Conservation (phyloP, 2,329 filamentous ascomycete species). For the Xylariales sp. region DNA sequence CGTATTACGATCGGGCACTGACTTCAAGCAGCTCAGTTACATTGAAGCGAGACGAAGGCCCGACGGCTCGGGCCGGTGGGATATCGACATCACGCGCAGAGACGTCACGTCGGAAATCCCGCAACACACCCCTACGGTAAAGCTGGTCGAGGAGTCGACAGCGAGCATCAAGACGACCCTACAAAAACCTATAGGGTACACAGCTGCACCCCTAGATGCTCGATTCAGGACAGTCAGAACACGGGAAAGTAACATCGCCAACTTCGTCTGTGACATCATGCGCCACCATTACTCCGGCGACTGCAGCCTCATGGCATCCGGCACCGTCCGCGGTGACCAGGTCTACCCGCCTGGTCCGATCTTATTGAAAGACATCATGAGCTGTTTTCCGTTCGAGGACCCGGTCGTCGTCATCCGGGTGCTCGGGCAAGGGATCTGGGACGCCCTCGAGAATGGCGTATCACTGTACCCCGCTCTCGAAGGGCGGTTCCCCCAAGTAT, state of each 20-base stretch:
- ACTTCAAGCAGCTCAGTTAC: constrained; percentile 94
- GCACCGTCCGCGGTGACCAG: constrained; percentile 88
- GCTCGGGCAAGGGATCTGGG: constrained; percentile 76
- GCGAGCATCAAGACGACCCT: constrained; percentile 79
- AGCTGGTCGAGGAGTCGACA: constrained; percentile 76
- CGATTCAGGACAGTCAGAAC: constrained; percentile 85
- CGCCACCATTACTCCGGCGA: constrained; percentile 83
- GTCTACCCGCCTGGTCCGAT: constrained; percentile 86
- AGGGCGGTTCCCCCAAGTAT: constrained; percentile 87
- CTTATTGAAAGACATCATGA: constrained; percentile 82
- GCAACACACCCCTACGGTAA: constrained; percentile 69
- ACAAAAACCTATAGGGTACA: constrained; percentile 86
- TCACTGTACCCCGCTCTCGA: constrained; percentile 85
- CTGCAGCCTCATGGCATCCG: constrained; percentile 84
- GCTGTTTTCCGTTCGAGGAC: constrained; percentile 93
- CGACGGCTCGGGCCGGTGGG: constrained; percentile 68
- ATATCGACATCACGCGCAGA: constrained; percentile 79
- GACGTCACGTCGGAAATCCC: constrained; percentile 78
- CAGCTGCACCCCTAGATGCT: constrained; percentile 82
- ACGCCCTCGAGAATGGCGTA: constrained; percentile 87
- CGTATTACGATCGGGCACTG: constrained; percentile 85
- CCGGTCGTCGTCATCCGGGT: constrained; percentile 82
- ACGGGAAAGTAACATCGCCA: constrained; percentile 85
- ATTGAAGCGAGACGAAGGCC: constrained; percentile 75
- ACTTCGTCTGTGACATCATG: constrained; percentile 94